phyloP scores from a whole-genome alignment of 78 protist species.

The Monocercomonoides exilis region DNA sequence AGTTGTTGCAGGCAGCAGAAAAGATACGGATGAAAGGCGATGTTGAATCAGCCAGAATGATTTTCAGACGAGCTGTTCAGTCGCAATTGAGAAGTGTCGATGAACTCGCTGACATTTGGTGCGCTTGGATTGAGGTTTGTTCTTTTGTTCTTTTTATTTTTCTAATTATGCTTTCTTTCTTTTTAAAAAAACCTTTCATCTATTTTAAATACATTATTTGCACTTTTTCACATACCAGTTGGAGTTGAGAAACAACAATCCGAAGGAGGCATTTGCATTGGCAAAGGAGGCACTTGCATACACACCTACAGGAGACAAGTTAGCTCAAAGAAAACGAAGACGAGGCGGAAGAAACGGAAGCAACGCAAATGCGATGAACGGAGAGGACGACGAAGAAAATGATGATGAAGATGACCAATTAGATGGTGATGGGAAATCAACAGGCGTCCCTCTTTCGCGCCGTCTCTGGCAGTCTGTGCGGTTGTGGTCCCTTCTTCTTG shows the following conservation, averaged over 20 bases:
- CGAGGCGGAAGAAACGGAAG: too few relatives aligned
- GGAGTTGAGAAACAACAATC: constrained; percentile 6
- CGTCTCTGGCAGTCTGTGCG: constrained; percentile 58
- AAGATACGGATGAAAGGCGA: constrained; percentile 51
- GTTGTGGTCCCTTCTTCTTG: constrained; percentile 86
- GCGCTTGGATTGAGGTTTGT: constrained; percentile 79
- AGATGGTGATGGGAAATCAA: constrained; percentile 46
- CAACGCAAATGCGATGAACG: too few relatives aligned
- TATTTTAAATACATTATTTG: too few relatives aligned
- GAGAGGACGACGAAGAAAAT: too few relatives aligned
- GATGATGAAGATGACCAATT: neutral
- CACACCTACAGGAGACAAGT: neutral
- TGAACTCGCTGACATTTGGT: constrained; percentile 76
- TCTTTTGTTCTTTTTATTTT: neutral
- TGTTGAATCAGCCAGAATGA: constrained; percentile 48
- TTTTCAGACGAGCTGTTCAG: constrained; percentile 51
- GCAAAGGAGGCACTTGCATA: neutral
- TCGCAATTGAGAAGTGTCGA: constrained; percentile 47
- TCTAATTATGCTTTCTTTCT: too few relatives aligned
- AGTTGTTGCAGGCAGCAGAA: too few relatives aligned
- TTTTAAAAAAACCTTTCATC: too few relatives aligned
- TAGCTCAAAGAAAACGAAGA: neutral
- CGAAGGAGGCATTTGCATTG: constrained; percentile 33
- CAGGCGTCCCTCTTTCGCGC: too few relatives aligned
- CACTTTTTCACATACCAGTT: too few relatives aligned